Evolutionary conservation across 1,284 basidiomycete species (phyloP), one percentile per base, ranked within the genome.

Genomic region (Malassezia pachydermatis): DNA sequence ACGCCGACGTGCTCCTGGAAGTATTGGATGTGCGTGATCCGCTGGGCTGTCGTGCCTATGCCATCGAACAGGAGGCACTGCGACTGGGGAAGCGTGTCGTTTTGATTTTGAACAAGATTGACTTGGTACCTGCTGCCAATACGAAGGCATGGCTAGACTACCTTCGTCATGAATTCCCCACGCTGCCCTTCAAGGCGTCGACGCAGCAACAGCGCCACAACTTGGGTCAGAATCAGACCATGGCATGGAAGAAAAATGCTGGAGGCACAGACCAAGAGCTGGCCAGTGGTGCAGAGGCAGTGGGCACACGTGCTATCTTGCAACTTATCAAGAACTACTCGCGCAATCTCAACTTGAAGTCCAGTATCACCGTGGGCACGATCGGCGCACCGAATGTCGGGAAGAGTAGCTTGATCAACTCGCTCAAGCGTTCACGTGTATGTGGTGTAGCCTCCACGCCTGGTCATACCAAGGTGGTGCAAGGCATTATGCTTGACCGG

Each of bases 301-400:
- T 76, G 16, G 77, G 77, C 20, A 76, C 77, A 11, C 76, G 76
- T 4, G 76, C 77, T 1, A 77, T 98, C 1, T 76, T 96, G 19
- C 83, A 85, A 46, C 78, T 98, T 2, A 78, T 96, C 45, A 98
- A 98, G 69, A 86, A 87, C 14, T 94, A 89, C 73, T 86, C 33
- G 73, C 80, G 65, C 28, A 62, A 58, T 38, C 41, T 60, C 17
- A 62, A 62, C 46, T 47, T 62, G 16, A 66, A 63, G 48, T 60
- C 63, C 27, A 62, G 59, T 10, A 61, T 70, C 41, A 92, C 88
- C 0, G 82, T 96, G 45, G 92, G 92, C 14, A 84, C 96, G 19
- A 87, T 96, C 25, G 92, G 92, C 1, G 92, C 90, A 67, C 92
- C 92, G 3, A 98, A 98, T 73, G 92, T 96, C 46, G 92, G 92